Base-by-base conservation (phyloP, 2,329 filamentous ascomycete species). In the Phoma sp. region DNA sequence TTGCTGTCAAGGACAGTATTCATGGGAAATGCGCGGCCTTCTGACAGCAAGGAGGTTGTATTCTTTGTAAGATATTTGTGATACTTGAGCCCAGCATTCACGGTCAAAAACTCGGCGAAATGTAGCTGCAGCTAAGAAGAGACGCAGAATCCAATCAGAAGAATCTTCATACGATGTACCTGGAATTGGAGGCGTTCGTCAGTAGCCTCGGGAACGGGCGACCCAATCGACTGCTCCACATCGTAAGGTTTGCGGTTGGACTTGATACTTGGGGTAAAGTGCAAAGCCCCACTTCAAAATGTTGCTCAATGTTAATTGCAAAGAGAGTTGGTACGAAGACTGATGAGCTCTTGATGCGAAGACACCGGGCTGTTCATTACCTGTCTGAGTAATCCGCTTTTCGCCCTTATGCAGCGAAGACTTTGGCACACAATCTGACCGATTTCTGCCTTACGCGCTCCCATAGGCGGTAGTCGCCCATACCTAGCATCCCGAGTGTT, bases 251-350 rank as follows among this genome's bases (percentile, higher is more conserved):
- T 41, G 33, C 37, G 59, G 61, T 30, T 61, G 45, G 11, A 52
- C 24, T 52, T 62, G 41, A 58, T 58, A 8, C 7, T 52, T 62
- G n/a, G 10, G 52, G 58, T 32, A 40, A 61, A 62, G 61, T 33
- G 23, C 30, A 51, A 47, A 46, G 47, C 39, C 53, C 51, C 46
- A 45, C 33, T 35, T 36, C 18, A 44, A 50, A 47, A 33, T 52
- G 24, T 58, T 62, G 59, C 46, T 60, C 43, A 22, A 57, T 53
- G 25, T 33, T 33, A 52, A 44, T 14, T 47, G 50, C 46, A 45
- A 59, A 10, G 47, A 33, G 32, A 33, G 13, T 18, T 36, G 27
- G 9, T 25, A 10, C 36, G 27, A 33, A 13, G n/a, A 13, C 27
- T 32, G 38, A 37, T 42, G 40, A 49, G 40, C 14, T 36, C 30